Conservation (phyloP, 345 rosid species). For the Cardamine occulta region DNA sequence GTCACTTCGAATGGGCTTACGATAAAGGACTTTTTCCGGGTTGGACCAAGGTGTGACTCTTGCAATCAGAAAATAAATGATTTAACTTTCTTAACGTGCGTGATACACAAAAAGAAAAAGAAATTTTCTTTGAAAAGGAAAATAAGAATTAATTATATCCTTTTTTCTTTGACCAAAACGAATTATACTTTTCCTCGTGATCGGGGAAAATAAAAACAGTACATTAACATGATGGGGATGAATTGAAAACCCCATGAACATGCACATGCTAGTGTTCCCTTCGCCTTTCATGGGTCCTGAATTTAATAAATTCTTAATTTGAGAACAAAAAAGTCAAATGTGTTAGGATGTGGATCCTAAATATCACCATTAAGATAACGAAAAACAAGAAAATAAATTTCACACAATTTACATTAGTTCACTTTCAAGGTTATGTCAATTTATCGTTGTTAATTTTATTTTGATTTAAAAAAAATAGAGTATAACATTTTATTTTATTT, state of each 20-base stretch:
- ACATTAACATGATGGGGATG: not conserved
- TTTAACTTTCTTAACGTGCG: too few species aligned
- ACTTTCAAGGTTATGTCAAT: not conserved
- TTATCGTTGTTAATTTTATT: not conserved
- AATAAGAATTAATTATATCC: too few species aligned
- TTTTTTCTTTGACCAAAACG: not conserved
- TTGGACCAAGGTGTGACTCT: not conserved
- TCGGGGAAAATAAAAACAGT: not conserved
- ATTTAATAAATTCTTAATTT: constrained; percentile 15
- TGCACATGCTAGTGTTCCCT: constrained; percentile 36
- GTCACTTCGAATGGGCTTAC: not conserved
- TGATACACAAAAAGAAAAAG: too few species aligned
- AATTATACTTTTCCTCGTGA: not conserved
- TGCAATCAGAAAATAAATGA: too few species aligned
- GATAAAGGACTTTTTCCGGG: not conserved
- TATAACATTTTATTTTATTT: too few species aligned
- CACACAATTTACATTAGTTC: not conserved
- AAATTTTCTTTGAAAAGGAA: too few species aligned
- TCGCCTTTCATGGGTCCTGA: constrained; percentile 20
- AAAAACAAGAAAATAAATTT: not conserved
- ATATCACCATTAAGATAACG: not conserved
- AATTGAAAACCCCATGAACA: constrained; percentile 22
- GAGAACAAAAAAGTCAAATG: not conserved
- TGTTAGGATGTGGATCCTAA: not conserved
- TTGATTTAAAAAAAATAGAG: not conserved